A percentile compares a stretch with the other conserved stretches of the same genome.
These are phyloP conservation scores for Gossypium gossypioides DNA, from an alignment of 441 rosid genomes.

Conservation along the genomic window DNA sequence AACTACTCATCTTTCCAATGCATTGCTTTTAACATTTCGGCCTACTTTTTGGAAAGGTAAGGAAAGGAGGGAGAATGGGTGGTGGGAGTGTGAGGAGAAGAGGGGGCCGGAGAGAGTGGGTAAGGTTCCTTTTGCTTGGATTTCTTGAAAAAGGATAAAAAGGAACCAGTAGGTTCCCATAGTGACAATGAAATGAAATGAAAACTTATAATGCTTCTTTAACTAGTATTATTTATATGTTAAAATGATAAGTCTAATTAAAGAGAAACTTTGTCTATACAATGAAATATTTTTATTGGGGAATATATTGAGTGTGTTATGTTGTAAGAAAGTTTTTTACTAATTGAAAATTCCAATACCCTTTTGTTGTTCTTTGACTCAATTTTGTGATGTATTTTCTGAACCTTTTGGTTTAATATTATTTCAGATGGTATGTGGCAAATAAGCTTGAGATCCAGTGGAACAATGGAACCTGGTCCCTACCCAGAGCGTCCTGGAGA, in stretches of 20 bases:
- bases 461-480: conserved; percentile 62
- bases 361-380: neutral
- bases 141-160: neutral
- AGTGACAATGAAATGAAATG: neutral
- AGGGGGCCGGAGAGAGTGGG: neutral
- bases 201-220: neutral
- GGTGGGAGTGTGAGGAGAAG: neutral
- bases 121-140: neutral
- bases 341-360: neutral
- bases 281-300: neutral
- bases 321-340: neutral
- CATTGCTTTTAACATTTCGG: neutral
- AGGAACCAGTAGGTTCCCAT: neutral
- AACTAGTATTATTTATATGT: neutral
- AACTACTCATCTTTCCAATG: neutral
- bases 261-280: neutral
- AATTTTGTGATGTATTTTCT: conserved; percentile 1
- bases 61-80: neutral
- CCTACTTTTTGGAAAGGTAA: neutral
- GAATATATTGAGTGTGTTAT: neutral
- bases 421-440: conserved; percentile 85
- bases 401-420: conserved; percentile 14
- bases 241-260: neutral
- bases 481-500: conserved; percentile 90
- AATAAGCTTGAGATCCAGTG: conserved; percentile 63